Base-by-base conservation (phyloP, 2,329 filamentous ascomycete genomes). In the Colletotrichum chlorophyti region DNA sequence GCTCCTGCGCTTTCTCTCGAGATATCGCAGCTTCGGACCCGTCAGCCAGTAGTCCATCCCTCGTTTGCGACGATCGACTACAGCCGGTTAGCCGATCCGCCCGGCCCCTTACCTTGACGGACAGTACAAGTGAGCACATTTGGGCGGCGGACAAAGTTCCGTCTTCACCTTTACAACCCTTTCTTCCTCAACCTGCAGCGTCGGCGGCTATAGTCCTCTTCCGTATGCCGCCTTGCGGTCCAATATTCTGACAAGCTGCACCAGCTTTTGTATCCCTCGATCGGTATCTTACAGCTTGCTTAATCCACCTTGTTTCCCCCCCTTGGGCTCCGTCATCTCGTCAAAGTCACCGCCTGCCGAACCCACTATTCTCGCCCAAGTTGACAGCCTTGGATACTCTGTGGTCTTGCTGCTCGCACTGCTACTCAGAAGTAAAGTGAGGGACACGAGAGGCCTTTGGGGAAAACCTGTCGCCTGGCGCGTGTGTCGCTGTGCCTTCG, bases 401-500 rank as follows among this genome's bases (percentile, higher is more conserved):
- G n/a, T 7, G 23, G 42, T 27, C 24, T 35, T 23, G 23, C 34
- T 15, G n/a, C 24, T 45, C 24, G 37, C 15, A 26, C 43, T 11
- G 27, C 45, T 31, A 45, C 38, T 15, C 19, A 23, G 35, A 23
- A 14, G 19, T 37, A 42, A 9, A 27, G 29, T 32, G 11, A 29
- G 37, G 27, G 37, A 32, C 34, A 42, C 14, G 24, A 38, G 23
- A 21, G 32, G 24, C 6, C 19, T 17, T 55, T n/a, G 40, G n/a
- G 14, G 17, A 12, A 15, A n/a, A 14, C n/a, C 17, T 38, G 12
- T 32, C 27, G 8, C 27, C 46, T 47, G 40, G 53, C 41, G 53
- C 35, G 17, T 38, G 45, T 41, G 40, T 52, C 47, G 31, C 45
- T 69, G 54, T 67, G 68, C 42, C 60, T 66, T 41, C 23, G 35